Evolutionary conservation across 1,139 yeast species (phyloP), one percentile per base, ranked within the genome.

Genomic region (Entelexis paramagnoliae): DNA sequence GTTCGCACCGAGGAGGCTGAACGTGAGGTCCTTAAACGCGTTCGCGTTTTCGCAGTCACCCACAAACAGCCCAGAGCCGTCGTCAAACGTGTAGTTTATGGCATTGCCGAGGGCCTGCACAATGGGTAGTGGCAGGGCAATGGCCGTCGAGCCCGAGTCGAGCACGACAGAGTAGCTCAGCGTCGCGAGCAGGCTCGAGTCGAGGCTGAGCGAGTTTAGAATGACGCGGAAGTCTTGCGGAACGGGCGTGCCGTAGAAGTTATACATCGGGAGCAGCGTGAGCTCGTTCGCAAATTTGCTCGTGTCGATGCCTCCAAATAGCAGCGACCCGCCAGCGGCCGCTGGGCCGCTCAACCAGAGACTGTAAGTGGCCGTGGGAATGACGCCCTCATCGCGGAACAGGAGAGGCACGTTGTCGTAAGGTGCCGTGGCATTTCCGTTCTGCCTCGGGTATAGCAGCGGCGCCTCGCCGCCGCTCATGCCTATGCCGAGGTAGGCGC

Each of bases 111-210:
- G 39, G 10, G 38, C 38, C 17, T 39, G 50, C 0, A 72, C 75
- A 51, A 78, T 63, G 4, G 61, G 51, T 2, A 61, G 54, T 4
- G 83, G 81, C 1, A 76, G 62, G 50, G 68, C 69, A 8, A 79
- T 68, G 38, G 74, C 61, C 1, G 82, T 43, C n/a, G 52, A 35
- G 11, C 52, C 52, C 11, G 52, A 33, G 28, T 50, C 52, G 10
- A 46, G 35, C 16, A 35, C 10, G 3, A 19, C 46, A 4, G 46
- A 32, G 39, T 43, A 43, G 38, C 38, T 32, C 20, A 33, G 13
- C 9, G 29, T 22, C 14, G 46, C 36, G 22, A 43, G 13, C 9
- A 14, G 13, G 7, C 10, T 3, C n/a, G 36, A 32, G 38, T 43
- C 38, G 28, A 43, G 46, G 9, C 38, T 43, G 11, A 43, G 28